A percentile compares a stretch with the other conserved stretches of the same genome.
Evolutionary conservation across 2,329 filamentous ascomycete genomes (phyloP).

Genomic region (Hypomyces perniciosus): DNA sequence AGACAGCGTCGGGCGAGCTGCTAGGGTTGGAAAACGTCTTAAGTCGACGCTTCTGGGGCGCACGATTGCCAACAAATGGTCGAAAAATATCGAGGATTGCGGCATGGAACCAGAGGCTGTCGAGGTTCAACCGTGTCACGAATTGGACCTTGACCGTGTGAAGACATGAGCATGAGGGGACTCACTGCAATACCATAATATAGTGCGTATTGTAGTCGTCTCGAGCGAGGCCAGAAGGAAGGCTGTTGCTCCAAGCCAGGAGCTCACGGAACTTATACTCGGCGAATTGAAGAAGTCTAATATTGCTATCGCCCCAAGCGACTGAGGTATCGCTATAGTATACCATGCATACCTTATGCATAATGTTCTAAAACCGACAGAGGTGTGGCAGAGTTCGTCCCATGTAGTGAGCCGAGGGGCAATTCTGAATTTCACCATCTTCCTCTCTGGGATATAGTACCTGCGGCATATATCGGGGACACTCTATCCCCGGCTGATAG

Average conservation of each 20-base stretch:
- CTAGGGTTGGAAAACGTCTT: no score
- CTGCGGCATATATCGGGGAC: neutral
- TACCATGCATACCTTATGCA: conserved; percentile 25
- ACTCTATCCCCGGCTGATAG: conserved; percentile 2
- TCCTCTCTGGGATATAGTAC: neutral
- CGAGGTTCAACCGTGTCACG: no score
- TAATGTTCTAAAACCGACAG: conserved; percentile 33
- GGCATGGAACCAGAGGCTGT: no score
- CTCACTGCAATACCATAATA: conserved; percentile 33
- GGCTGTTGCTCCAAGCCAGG: conserved; percentile 30
- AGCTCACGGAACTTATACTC: conserved; percentile 35
- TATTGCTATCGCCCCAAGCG: conserved; percentile 1
- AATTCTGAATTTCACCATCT: neutral
- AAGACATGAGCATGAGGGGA: neutral
- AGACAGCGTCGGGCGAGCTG: no score
- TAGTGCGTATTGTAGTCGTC: conserved; percentile 26
- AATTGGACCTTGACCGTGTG: no score
- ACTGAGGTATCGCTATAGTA: conserved; percentile 20
- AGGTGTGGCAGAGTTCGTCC: conserved; percentile 25
- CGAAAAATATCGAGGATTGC: no score
- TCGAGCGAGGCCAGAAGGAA: conserved; percentile 24
- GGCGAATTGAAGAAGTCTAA: conserved; percentile 20
- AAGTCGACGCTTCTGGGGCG: no score
- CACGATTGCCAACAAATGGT: no score
- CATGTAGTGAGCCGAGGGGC: conserved; percentile 14